phyloP scores from a whole-genome alignment of 768 basidiomycete species.

The Coprinopsis cinerea region DNA sequence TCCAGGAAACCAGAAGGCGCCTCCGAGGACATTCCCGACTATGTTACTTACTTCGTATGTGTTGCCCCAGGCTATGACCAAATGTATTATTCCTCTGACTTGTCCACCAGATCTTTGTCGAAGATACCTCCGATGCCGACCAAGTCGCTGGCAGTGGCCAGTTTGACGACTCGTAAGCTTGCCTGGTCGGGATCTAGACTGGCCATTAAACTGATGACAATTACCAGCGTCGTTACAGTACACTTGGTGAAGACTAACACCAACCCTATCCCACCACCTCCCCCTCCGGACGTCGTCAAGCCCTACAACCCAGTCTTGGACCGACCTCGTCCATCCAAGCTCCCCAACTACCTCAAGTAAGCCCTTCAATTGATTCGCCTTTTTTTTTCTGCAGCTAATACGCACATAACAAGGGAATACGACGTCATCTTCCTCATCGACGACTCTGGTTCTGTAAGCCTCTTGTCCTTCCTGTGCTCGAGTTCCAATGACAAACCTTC shows the following conservation, averaged over 20 bases:
- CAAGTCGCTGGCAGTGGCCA: not conserved
- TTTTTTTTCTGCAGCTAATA: no score
- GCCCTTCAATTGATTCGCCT: no score
- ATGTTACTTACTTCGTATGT: not conserved
- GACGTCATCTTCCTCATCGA: slow-evolving; percentile 24
- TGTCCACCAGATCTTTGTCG: not conserved
- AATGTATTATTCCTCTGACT: not conserved
- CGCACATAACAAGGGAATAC: no score
- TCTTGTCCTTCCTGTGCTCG: slow-evolving; percentile 12
- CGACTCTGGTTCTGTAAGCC: slow-evolving; percentile 20
- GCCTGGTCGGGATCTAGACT: not conserved
- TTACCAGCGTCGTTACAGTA: not conserved
- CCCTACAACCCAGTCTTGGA: slow-evolving; percentile 15
- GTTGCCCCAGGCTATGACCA: not conserved
- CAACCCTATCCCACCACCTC: slow-evolving; percentile 14
- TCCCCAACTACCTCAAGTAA: slow-evolving; percentile 12
- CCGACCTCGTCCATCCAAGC: slow-evolving; percentile 10
- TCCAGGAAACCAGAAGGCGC: not conserved
- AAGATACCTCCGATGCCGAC: not conserved
- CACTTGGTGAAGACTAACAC: slow-evolving; percentile 9
- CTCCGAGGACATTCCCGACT: not conserved
- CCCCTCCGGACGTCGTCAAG: slow-evolving; percentile 7
- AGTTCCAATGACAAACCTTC: not conserved
- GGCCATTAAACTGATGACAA: not conserved
- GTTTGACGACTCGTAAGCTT: not conserved